Evolutionary conservation across 768 basidiomycete genomes (phyloP), one percentile per base, ranked within the genome.

Genomic region (Termitomyces sp.): DNA sequence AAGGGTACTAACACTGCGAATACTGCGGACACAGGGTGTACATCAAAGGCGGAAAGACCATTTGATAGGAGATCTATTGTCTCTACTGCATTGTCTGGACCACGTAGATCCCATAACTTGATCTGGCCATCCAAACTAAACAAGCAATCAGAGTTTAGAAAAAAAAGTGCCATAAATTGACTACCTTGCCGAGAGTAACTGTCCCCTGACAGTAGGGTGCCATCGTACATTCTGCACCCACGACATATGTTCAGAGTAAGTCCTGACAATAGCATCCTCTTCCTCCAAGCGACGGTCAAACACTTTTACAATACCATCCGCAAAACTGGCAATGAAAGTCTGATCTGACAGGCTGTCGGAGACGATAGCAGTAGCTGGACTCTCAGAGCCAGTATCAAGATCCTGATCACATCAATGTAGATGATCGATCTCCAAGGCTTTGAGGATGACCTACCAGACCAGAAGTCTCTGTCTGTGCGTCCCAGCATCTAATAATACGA

Each of bases 201-300:
- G 90, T 5, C 79, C 78, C 28, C 77, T 73, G 20, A 81, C 73
- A 5, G 78, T 83, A 2, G 90, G 84, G 71, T 96, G 90, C 80
- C 92, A 89, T 59, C 86, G 84, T 31, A 92, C 92, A 63, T 88
- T 94, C 69, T 93, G 92, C 7, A 98, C 84, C 94, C 94, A 98
- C 10, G 90, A 83, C 9, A 78, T 72, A 70, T 96, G 95, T 31
- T 85, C 83, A 41, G 79, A 74, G 67, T 90, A 95, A 2, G 83
- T 83, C 51, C 88, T 77, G 18, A 97, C 84, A 18, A 96, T 86
- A 5, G 92, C 85, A 56, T 93, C 86, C 8, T 93, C 87, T 52
- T 88, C 86, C 60, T 87, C 84, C 13, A 92, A 70, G n/a, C 97
- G 84, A 34, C 90, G 87, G 74, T 99, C 97, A 72, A 94, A 98